A percentile compares a stretch with the other conserved stretches of the same genome.
These are phyloP conservation scores for Citrus unshiu DNA, from an alignment of 345 rosid species.

Conservation along the genomic window DNA sequence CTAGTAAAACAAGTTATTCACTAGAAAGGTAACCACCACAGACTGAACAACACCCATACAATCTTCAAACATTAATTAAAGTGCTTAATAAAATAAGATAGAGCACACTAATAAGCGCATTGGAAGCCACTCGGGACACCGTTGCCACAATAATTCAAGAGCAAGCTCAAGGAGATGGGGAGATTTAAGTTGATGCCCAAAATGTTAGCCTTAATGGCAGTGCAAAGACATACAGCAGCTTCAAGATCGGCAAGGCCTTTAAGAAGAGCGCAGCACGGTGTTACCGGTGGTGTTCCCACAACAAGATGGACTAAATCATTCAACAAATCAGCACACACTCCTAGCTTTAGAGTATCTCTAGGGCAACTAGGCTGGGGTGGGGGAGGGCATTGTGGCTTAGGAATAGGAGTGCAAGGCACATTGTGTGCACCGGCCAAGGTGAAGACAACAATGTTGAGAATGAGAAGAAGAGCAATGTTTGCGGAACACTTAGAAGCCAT, in stretches of 20 bases:
- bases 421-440: slow-evolving; percentile 19
- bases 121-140: slow-evolving; percentile 10
- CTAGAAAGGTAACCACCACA: not conserved
- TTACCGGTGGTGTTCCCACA: slow-evolving; percentile 8
- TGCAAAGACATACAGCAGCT: slow-evolving; percentile 26
- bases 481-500: slow-evolving; percentile 26
- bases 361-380: slow-evolving; percentile 10
- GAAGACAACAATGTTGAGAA: slow-evolving; percentile 21
- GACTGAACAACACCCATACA: not conserved
- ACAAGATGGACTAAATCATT: slow-evolving; percentile 7
- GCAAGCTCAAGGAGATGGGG: slow-evolving; percentile 14
- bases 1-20: not conserved
- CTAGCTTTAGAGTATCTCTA: slow-evolving; percentile 13
- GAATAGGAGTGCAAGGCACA: not conserved
- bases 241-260: slow-evolving; percentile 11
- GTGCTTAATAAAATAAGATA: not conserved
- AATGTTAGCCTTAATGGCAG: slow-evolving; percentile 16
- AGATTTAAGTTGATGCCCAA: slow-evolving; percentile 14
- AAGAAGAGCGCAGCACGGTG: slow-evolving; percentile 14
- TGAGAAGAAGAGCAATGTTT: slow-evolving; percentile 15
- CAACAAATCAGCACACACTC: slow-evolving; percentile 11
- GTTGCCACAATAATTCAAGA: slow-evolving; percentile 18
- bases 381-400: not conserved
- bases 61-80: not conserved
- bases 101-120: slow-evolving; percentile 6